Evolutionary conservation across 2,329 filamentous ascomycete genomes (phyloP).

Genomic region (Penicillium olsonii): DNA sequence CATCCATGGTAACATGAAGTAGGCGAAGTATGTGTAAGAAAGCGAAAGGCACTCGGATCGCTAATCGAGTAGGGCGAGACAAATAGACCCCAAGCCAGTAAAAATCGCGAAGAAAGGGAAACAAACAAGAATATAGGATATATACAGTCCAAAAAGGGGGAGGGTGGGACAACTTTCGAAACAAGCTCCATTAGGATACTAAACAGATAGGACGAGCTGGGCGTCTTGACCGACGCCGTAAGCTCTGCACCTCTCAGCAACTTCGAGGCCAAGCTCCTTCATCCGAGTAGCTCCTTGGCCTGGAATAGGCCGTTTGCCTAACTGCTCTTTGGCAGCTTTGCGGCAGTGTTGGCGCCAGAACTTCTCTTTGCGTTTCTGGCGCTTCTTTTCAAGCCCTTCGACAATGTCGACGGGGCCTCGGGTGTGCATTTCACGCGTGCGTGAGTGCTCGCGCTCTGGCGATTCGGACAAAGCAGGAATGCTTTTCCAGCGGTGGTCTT

Average conservation of each 20-base stretch:
- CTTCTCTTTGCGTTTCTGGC: conserved; percentile 89
- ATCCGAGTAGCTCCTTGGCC: conserved; percentile 92
- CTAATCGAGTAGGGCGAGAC: conserved; percentile 14
- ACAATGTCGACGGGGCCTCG: conserved; percentile 97
- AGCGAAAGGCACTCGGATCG: conserved; percentile 29
- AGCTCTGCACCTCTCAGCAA: conserved; percentile 78
- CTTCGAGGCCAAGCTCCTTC: conserved; percentile 84
- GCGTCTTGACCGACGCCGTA: conserved; percentile 55
- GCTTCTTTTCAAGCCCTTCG: conserved; percentile 92
- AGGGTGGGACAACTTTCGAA: conserved; percentile 20
- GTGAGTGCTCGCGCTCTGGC: conserved; percentile 36
- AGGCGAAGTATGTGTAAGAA: conserved; percentile 27
- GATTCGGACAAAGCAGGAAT: conserved; percentile 38
- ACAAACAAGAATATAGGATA: conserved; percentile 14
- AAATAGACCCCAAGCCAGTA: conserved; percentile 6
- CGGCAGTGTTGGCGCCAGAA: conserved; percentile 87
- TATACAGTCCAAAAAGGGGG: conserved; percentile 25
- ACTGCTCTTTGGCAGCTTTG: conserved; percentile 70
- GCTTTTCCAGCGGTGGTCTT: conserved; percentile 33
- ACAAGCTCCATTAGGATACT: conserved; percentile 21
- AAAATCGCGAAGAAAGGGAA: not conserved
- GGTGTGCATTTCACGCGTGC: conserved; percentile 62
- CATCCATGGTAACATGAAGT: conserved; percentile 27
- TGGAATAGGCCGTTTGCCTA: conserved; percentile 66
- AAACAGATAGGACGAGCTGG: conserved; percentile 74